phyloP scores from a whole-genome alignment of 1,284 basidiomycete genomes.

The Entoloma clypeatum region DNA sequence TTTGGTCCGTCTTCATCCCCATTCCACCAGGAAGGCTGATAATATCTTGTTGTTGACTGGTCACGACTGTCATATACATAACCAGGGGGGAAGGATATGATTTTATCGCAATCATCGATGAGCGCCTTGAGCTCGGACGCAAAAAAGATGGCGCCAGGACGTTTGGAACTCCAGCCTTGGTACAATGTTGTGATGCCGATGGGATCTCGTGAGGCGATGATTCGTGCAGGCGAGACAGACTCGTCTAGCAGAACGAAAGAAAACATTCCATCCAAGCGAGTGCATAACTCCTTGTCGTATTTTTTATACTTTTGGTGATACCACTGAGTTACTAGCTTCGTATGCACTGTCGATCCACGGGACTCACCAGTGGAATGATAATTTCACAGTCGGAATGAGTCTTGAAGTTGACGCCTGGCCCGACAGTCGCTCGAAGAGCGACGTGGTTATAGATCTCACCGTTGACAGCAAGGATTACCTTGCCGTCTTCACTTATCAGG shows the following conservation, averaged over 20 bases:
- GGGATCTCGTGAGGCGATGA: conserved; percentile 96
- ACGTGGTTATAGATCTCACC: conserved; percentile 99
- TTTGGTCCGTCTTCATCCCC: conserved; percentile 62
- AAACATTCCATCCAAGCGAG: conserved; percentile 97
- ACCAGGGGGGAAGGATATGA: conserved; percentile 96
- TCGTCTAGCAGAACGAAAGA: conserved; percentile 97
- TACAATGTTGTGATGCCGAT: conserved; percentile 99
- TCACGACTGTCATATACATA: conserved; percentile 89
- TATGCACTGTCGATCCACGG: conserved; percentile 3
- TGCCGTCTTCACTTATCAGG: conserved; percentile 83
- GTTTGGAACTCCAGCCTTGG: conserved; percentile 88
- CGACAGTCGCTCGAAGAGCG: conserved; percentile 71
- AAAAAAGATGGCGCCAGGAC: conserved; percentile 87
- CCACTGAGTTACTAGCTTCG: conserved; percentile 9
- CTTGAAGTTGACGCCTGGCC: conserved; percentile 77
- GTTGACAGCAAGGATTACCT: conserved; percentile 89
- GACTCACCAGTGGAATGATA: conserved; percentile 84
- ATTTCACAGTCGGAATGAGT: conserved; percentile 99
- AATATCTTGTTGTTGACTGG: conserved; percentile 78
- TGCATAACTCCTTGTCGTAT: conserved; percentile 73
- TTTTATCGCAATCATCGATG: conserved; percentile 89
- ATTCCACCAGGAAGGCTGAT: conserved; percentile 82
- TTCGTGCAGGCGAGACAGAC: conserved; percentile 81
- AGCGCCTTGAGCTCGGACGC: conserved; percentile 96
- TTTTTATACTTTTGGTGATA: conserved; percentile 68